A percentile compares a stretch with the other conserved stretches of the same genome.
Evolutionary conservation across 306 rosid genomes (phyloP).

Genomic region (Fagus crenata): DNA sequence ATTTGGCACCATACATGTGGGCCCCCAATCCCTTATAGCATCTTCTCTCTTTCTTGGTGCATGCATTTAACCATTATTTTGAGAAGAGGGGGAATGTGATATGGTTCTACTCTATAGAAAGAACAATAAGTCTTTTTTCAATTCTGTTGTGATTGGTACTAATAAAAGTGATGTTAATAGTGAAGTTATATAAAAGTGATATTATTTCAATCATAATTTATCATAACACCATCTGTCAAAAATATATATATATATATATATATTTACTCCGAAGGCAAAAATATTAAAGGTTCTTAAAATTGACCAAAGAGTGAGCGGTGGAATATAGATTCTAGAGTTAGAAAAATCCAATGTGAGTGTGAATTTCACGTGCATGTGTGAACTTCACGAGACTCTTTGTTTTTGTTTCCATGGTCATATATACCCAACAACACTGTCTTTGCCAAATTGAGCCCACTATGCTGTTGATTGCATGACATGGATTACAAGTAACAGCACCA

Average conservation of each 20-base stretch:
- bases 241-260: too few relatives aligned
- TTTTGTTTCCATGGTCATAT: background rate
- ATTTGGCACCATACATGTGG: conserved; percentile 42
- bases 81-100: background rate
- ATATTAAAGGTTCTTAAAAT: background rate
- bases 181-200: too few relatives aligned
- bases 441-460: background rate
- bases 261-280: background rate
- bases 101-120: background rate
- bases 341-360: background rate
- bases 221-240: too few relatives aligned
- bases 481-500: background rate
- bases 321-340: too few relatives aligned
- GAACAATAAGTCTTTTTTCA: too few relatives aligned
- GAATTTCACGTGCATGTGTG: conserved; percentile 31
- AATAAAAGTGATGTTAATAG: too few relatives aligned
- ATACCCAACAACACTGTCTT: background rate
- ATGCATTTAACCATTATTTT: background rate
- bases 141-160: too few relatives aligned
- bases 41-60: conserved; percentile 17
- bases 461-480: background rate
- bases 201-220: too few relatives aligned
- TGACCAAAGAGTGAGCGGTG: background rate
- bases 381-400: conserved; percentile 48
- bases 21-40: conserved; percentile 20